phyloP scores from a whole-genome alignment of 345 rosid genomes.

The Salix koriyanagi region DNA sequence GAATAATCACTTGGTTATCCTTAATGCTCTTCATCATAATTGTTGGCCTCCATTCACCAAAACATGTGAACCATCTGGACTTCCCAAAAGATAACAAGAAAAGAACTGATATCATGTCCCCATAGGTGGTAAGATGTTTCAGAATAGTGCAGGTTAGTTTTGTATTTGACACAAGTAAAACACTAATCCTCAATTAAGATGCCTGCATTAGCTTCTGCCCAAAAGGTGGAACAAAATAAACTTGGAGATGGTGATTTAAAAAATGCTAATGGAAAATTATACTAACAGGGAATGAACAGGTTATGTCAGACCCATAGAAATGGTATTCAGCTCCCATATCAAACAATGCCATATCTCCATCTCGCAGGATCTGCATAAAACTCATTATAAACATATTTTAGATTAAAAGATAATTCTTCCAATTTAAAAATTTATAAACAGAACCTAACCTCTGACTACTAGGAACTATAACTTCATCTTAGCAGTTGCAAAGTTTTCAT shows the following conservation, averaged over 20 bases:
- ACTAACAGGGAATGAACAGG: conserved; percentile 93
- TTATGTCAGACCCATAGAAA: conserved; percentile 93
- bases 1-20: no score
- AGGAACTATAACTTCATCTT: background rate
- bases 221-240: background rate
- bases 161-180: background rate
- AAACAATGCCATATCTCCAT: conserved; percentile 90
- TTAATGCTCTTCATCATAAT: no score
- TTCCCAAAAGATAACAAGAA: no score
- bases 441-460: no score
- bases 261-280: background rate
- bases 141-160: background rate
- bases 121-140: background rate
- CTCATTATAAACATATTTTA: no score
- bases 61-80: no score
- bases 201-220: background rate
- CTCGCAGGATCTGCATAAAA: conserved; percentile 60
- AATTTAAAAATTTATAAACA: conserved; percentile 1
- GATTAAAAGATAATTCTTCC: background rate
- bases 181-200: background rate
- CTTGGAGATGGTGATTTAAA: background rate
- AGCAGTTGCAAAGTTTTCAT: background rate
- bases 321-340: conserved; percentile 96
- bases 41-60: background rate
- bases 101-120: no score